These are phyloP conservation scores for Epichloe aotearoae DNA, from an alignment of 2,329 filamentous ascomycete species.

Conservation along the genomic window DNA sequence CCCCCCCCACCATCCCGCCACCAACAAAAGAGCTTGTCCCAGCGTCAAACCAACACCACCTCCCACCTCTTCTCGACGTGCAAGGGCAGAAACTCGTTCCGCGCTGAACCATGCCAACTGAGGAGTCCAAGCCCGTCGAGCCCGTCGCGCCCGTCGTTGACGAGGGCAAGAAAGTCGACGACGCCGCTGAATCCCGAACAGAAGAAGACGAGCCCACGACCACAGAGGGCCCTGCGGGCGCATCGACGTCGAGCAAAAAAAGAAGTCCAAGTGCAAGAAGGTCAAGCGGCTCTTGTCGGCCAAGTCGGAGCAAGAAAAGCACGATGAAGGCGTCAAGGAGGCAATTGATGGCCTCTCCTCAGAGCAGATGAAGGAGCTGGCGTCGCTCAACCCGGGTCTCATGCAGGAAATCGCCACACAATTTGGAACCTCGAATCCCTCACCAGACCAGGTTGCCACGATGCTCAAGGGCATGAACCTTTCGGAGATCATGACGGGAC, in stretches of 20 bases:
- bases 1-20: slow-evolving; percentile 1
- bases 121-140: slow-evolving; percentile 52
- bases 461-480: slow-evolving; percentile 51
- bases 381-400: slow-evolving; percentile 60
- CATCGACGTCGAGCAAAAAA: slow-evolving; percentile 20
- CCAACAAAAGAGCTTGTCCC: not conserved
- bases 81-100: not conserved
- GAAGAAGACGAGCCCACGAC: slow-evolving; percentile 32
- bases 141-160: slow-evolving; percentile 39
- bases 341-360: slow-evolving; percentile 40
- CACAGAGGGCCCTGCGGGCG: slow-evolving; percentile 20
- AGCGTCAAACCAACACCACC: not conserved
- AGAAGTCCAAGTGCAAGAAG: slow-evolving; percentile 54
- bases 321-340: slow-evolving; percentile 28
- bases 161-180: slow-evolving; percentile 30
- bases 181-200: slow-evolving; percentile 30
- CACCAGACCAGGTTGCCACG: slow-evolving; percentile 32
- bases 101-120: slow-evolving; percentile 29
- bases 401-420: slow-evolving; percentile 39
- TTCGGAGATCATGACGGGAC: slow-evolving; percentile 59
- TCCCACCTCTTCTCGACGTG: not conserved
- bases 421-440: slow-evolving; percentile 22
- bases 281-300: slow-evolving; percentile 32
- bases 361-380: slow-evolving; percentile 50
- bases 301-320: slow-evolving; percentile 22